Evolutionary conservation across 805 yeast genomes (phyloP).

Genomic region (Ogataea wickerhamii): DNA sequence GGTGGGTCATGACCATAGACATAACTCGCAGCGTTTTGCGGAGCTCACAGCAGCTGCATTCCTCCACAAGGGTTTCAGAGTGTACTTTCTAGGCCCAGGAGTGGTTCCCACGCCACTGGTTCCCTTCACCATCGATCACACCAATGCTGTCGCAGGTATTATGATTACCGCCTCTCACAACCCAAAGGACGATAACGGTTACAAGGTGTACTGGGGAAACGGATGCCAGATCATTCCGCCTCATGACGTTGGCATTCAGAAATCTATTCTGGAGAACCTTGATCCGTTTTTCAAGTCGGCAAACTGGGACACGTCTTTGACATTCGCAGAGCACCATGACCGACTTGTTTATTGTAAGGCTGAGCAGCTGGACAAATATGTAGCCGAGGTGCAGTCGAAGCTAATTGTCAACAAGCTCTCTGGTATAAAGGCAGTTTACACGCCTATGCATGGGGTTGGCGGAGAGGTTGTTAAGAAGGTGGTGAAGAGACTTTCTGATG

Average conservation of each 20-base stretch:
- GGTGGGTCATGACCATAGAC: conserved; percentile 90
- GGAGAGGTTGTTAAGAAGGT: conserved; percentile 50
- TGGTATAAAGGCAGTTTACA: conserved; percentile 62
- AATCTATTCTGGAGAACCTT: conserved; percentile 55
- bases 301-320: conserved; percentile 32
- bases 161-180: conserved; percentile 93
- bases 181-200: conserved; percentile 86
- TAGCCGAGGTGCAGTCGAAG: conserved; percentile 28
- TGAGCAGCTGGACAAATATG: conserved; percentile 42
- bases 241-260: conserved; percentile 72
- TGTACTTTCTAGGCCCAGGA: conserved; percentile 53
- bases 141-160: conserved; percentile 70
- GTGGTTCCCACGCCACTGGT: conserved; percentile 85
- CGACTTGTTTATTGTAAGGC: conserved; percentile 39
- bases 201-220: conserved; percentile 87
- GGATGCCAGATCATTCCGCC: conserved; percentile 98
- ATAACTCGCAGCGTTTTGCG: conserved; percentile 76
- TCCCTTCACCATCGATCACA: conserved; percentile 74
- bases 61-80: conserved; percentile 61
- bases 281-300: conserved; percentile 52
- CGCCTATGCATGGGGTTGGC: conserved; percentile 98
- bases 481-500: conserved; percentile 35
- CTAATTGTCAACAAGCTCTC: conserved; percentile 32
- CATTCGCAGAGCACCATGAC: conserved; percentile 17
- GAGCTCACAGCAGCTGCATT: conserved; percentile 75